These are phyloP conservation scores for Entomophthora muscae DNA, from an alignment of 371 early-diverging fungal genomes.

Conservation along the genomic window DNA sequence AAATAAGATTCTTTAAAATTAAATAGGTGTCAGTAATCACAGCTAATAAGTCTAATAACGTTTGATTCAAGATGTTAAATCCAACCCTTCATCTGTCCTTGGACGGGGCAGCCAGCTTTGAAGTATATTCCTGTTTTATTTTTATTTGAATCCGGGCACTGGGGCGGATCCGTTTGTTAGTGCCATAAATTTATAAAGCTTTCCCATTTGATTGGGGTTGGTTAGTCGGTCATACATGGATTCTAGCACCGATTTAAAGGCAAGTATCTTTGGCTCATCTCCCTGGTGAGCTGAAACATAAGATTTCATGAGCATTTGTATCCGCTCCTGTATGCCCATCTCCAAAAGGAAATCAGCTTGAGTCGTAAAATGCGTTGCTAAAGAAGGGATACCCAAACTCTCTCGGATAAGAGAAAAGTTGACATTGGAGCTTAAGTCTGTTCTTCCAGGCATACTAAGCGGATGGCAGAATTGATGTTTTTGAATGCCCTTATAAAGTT, in stretches of 20 bases:
- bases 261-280: constrained; percentile 14
- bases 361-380: constrained; percentile 20
- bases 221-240: constrained; percentile 53
- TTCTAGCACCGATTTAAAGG: constrained; percentile 31
- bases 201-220: constrained; percentile 56
- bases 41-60: too few relatives aligned
- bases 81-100: too few relatives aligned
- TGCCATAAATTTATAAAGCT: constrained; percentile 57
- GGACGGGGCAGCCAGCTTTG: too few relatives aligned
- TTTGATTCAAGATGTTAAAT: too few relatives aligned
- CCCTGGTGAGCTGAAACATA: constrained; percentile 13
- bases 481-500: constrained; percentile 46
- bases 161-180: too few relatives aligned
- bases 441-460: constrained; percentile 59
- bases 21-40: too few relatives aligned
- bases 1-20: too few relatives aligned
- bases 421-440: constrained; percentile 86
- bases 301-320: constrained; percentile 50
- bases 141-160: too few relatives aligned
- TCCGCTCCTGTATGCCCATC: constrained; percentile 68
- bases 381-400: constrained; percentile 20
- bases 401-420: constrained; percentile 63
- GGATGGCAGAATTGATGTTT: constrained; percentile 64
- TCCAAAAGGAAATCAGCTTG: constrained; percentile 63
- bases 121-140: too few relatives aligned